phyloP scores from a whole-genome alignment of 306 rosid genomes.

The Cajanus cajan region DNA sequence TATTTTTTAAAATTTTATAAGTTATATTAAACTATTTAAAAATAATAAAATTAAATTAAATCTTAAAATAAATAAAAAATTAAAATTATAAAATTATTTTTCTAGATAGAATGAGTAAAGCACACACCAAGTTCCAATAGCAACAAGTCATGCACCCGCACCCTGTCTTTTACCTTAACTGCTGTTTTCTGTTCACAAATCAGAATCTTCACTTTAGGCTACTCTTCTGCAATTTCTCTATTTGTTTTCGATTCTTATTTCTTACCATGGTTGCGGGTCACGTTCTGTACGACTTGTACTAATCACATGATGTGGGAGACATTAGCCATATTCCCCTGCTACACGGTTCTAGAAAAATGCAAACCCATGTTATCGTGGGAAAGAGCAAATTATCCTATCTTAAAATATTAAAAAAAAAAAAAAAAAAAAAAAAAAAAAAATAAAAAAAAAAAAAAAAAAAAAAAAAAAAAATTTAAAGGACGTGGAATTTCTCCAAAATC shows the following conservation, averaged over 20 bases:
- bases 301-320: neutral
- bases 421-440: too few relatives aligned
- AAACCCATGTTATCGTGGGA: neutral
- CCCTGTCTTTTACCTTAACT: neutral
- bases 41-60: too few relatives aligned
- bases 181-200: neutral
- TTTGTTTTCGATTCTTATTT: neutral
- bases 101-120: too few relatives aligned
- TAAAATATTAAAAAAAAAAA: too few relatives aligned
- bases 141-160: neutral
- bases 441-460: too few relatives aligned
- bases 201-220: neutral
- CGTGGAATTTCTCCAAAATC: neutral
- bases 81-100: too few relatives aligned
- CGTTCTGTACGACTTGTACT: neutral
- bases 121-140: neutral
- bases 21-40: too few relatives aligned
- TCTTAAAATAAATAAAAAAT: too few relatives aligned
- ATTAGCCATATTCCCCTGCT: conserved; percentile 5
- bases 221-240: neutral
- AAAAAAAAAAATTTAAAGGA: neutral
- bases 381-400: neutral
- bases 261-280: neutral
- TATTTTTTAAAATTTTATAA: too few relatives aligned
- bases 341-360: neutral